These are phyloP conservation scores for Ascochyta fabae DNA, from an alignment of 2,329 filamentous ascomycete species.

Conservation along the genomic window DNA sequence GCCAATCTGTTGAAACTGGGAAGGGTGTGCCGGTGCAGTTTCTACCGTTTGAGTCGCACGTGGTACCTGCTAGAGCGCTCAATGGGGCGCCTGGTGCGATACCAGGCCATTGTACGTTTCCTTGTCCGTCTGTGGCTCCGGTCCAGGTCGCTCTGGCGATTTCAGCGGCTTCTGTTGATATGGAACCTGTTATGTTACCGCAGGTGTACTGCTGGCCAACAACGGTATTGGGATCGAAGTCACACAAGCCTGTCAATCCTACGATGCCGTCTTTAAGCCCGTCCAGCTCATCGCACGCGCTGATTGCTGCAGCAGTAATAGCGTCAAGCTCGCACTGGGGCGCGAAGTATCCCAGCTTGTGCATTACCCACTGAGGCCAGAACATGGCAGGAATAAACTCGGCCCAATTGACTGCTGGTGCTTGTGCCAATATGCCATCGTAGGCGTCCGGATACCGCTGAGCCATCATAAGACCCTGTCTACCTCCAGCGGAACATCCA, in stretches of 20 bases:
- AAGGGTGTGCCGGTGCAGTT: conserved; percentile 5
- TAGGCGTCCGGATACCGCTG: conserved; percentile 38
- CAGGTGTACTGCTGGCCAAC: conserved; percentile 11
- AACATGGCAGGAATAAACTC: conserved; percentile 16
- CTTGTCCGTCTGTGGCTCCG: conserved; percentile 15
- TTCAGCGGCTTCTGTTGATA: conserved; percentile 7
- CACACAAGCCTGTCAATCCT: conserved; percentile 26
- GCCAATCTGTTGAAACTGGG: conserved; percentile 11
- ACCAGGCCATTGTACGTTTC: conserved; percentile 10
- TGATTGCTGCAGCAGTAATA: conserved; percentile 24
- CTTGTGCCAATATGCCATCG: conserved; percentile 40
- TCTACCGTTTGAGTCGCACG: conserved; percentile 14
- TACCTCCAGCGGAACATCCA: conserved; percentile 44
- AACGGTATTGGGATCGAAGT: conserved; percentile 24
- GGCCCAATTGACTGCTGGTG: conserved; percentile 32
- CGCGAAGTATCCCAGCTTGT: conserved; percentile 11
- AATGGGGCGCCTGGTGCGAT: conserved; percentile 3
- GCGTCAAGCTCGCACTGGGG: conserved; percentile 32
- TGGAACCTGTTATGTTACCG: background rate
- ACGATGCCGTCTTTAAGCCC: conserved; percentile 30
- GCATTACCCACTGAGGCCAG: conserved; percentile 30
- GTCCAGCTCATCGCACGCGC: conserved; percentile 32
- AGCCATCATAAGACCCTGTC: conserved; percentile 40
- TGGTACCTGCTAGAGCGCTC: conserved; percentile 6
- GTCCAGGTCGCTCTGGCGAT: conserved; percentile 16